These are phyloP conservation scores for Metschnikowia corniflorae DNA, from an alignment of 805 yeast genomes.

Conservation along the genomic window DNA sequence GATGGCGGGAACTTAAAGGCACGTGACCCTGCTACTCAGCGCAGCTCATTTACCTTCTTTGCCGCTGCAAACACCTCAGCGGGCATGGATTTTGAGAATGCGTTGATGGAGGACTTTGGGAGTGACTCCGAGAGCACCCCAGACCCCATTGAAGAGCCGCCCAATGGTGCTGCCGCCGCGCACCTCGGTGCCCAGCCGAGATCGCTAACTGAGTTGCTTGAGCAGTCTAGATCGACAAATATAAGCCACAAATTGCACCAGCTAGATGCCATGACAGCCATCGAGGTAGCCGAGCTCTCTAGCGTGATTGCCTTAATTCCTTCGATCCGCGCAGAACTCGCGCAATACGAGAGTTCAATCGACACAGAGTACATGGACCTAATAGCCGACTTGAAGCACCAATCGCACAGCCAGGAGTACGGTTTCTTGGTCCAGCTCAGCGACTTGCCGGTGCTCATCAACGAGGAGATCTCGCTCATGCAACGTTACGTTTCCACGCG, in stretches of 20 bases:
- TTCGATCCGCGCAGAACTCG: conserved; percentile 20
- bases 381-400: conserved; percentile 26
- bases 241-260: conserved; percentile 17
- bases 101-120: conserved; percentile 41
- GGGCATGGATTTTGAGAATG: conserved; percentile 40
- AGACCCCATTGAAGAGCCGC: conserved; percentile 3
- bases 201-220: conserved; percentile 15
- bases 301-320: conserved; percentile 24
- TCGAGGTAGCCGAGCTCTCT: conserved; percentile 22
- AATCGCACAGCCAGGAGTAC: conserved; percentile 37
- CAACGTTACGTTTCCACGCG: conserved; percentile 47
- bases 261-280: conserved; percentile 20
- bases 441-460: conserved; percentile 50
- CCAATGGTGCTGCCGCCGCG: background rate
- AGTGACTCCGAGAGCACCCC: conserved; percentile 22
- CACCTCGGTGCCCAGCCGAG: conserved; percentile 1
- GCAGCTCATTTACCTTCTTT: background rate
- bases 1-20: no score
- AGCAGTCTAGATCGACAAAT: conserved; percentile 11
- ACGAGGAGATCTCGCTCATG: conserved; percentile 49
- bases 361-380: conserved; percentile 31
- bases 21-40: background rate
- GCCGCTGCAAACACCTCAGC: background rate
- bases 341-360: conserved; percentile 21
- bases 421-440: conserved; percentile 53